These are phyloP conservation scores for Echria macrotheca DNA, from an alignment of 495 filamentous ascomycete species.

Conservation along the genomic window DNA sequence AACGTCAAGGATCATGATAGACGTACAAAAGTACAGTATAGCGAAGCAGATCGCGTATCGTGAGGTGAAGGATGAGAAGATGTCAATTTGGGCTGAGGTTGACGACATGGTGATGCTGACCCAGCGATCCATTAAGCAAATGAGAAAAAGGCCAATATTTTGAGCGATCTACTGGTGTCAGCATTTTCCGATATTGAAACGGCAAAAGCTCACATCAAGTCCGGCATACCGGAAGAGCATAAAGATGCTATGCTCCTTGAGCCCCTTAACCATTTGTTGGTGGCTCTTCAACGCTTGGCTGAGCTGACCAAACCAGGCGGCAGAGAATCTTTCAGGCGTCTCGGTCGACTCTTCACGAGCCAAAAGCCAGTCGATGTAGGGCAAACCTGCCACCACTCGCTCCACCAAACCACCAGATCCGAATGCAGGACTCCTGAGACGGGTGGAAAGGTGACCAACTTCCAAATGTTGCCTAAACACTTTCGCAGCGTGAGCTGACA, in stretches of 20 bases:
- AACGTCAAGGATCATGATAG: slow-evolving; percentile 21
- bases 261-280: slow-evolving; percentile 21
- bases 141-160: slow-evolving; percentile 26
- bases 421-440: too few relatives aligned
- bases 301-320: slow-evolving; percentile 24
- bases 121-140: slow-evolving; percentile 29
- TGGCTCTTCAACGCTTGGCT: slow-evolving; percentile 20
- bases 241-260: slow-evolving; percentile 31
- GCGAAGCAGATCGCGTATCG: slow-evolving; percentile 26
- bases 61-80: slow-evolving; percentile 19
- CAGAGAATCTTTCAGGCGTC: slow-evolving; percentile 14
- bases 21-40: slow-evolving; percentile 26
- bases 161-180: slow-evolving; percentile 17
- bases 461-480: too few relatives aligned
- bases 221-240: slow-evolving; percentile 24
- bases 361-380: slow-evolving; percentile 26
- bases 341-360: slow-evolving; percentile 4
- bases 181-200: background rate
- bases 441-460: too few relatives aligned
- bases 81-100: slow-evolving; percentile 6
- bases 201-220: slow-evolving; percentile 10
- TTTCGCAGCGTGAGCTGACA: too few relatives aligned
- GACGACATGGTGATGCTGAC: slow-evolving; percentile 23
- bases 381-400: slow-evolving; percentile 15
- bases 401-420: slow-evolving; percentile 7